Evolutionary conservation across 176 grass and related monocot genomes (phyloP).

Genomic region (Calamus simplicifolius): DNA sequence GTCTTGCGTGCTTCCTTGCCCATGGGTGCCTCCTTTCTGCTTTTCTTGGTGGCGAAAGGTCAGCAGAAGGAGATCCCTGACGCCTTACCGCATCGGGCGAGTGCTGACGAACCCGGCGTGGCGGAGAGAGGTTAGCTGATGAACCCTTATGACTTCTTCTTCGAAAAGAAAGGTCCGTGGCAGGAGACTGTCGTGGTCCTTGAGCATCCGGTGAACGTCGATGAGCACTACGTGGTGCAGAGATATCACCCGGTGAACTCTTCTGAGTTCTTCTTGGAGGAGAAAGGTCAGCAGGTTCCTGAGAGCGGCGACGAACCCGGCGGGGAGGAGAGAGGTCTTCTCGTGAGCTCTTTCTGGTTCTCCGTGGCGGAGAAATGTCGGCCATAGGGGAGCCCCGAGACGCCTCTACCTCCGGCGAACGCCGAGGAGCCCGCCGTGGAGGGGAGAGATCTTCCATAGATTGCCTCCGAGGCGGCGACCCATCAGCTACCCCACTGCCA

Average conservation of each 20-base stretch:
- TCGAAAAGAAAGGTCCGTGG: slow-evolving; percentile 31
- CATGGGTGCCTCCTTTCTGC: slow-evolving; percentile 27
- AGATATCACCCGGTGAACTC: slow-evolving; percentile 3
- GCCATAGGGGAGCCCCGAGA: no score
- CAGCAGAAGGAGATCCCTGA: slow-evolving; percentile 2
- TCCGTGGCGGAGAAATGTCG: background rate
- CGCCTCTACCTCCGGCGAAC: no score
- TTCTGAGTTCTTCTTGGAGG: slow-evolving; percentile 27
- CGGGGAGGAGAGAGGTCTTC: slow-evolving; percentile 17
- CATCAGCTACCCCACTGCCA: slow-evolving; percentile 1
- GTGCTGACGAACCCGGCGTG: slow-evolving; percentile 2
- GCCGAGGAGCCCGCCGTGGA: background rate
- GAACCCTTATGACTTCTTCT: slow-evolving; percentile 38
- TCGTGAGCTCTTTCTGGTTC: background rate
- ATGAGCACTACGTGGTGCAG: slow-evolving; percentile 5
- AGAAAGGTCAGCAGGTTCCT: slow-evolving; percentile 26
- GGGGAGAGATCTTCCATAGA: background rate
- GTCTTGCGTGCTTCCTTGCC: slow-evolving; percentile 18
- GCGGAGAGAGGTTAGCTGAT: slow-evolving; percentile 33
- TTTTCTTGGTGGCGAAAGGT: slow-evolving; percentile 53
- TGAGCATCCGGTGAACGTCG: background rate
- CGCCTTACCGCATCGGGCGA: background rate
- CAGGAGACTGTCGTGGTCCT: background rate
- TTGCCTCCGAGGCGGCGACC: slow-evolving; percentile 30
- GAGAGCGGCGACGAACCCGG: background rate